phyloP scores from a whole-genome alignment of 2,329 filamentous ascomycete species.

The Arthroderma sp. region DNA sequence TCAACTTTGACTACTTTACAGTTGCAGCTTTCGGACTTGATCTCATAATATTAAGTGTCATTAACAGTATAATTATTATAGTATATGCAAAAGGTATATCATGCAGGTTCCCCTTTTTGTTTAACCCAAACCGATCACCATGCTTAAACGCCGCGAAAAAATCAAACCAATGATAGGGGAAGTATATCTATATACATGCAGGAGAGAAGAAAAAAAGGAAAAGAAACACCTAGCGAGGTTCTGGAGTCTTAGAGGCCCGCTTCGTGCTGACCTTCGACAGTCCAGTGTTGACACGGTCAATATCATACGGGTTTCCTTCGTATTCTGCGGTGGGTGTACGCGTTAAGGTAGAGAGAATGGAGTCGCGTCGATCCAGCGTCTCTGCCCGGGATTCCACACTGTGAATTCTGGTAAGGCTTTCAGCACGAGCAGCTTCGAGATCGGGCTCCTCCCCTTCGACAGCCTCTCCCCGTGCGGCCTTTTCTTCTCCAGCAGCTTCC shows the following conservation, averaged over 20 bases:
- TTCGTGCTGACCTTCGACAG: conserved; percentile 4
- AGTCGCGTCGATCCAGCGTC: neutral
- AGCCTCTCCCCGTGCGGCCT: neutral
- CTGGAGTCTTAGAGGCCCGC: conserved; percentile 14
- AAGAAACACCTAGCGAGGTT: no score
- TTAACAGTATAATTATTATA: no score
- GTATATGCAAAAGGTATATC: no score
- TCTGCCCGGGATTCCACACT: neutral
- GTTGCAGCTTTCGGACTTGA: no score
- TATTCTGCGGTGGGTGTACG: conserved; percentile 18
- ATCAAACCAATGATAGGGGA: no score
- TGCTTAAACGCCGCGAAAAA: no score
- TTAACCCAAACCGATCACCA: no score
- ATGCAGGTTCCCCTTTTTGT: no score
- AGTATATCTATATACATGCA: no score
- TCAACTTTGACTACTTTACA: no score
- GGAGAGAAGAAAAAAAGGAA: no score
- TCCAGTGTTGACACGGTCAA: conserved; percentile 31
- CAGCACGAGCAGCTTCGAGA: neutral
- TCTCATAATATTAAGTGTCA: no score
- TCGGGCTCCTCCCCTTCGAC: conserved; percentile 1
- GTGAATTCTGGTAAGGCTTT: neutral
- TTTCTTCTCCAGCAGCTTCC: neutral
- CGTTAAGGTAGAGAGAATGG: neutral
- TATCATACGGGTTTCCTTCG: conserved; percentile 32